These are phyloP conservation scores for Aspergillus proliferans DNA, from an alignment of 2,329 filamentous ascomycete species.

Conservation along the genomic window DNA sequence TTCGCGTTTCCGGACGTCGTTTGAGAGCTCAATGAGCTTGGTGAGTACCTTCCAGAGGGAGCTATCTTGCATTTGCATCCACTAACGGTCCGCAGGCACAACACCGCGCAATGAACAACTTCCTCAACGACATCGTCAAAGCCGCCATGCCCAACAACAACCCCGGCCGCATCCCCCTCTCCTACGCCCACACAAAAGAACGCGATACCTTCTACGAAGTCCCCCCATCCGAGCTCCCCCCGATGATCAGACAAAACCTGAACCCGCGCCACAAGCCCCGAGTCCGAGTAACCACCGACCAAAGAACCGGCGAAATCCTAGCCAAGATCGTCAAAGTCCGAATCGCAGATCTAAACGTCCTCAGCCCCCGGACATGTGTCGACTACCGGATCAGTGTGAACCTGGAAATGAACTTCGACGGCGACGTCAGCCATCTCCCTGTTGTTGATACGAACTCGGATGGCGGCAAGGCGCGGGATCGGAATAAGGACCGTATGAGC, in stretches of 20 bases:
- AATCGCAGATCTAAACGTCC: constrained; percentile 81
- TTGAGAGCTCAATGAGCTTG: constrained; percentile 85
- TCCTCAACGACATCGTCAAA: constrained; percentile 65
- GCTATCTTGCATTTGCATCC: not conserved
- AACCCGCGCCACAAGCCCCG: constrained; percentile 54
- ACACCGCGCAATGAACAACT: constrained; percentile 77
- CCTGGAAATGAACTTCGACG: constrained; percentile 82
- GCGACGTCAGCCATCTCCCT: constrained; percentile 52
- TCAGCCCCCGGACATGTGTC: constrained; percentile 68
- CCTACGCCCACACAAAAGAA: constrained; percentile 77
- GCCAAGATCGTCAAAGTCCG: constrained; percentile 87
- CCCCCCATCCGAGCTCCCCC: constrained; percentile 57
- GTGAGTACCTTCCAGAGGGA: constrained; percentile 45
- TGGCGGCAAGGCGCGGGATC: constrained; percentile 44
- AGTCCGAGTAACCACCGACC: constrained; percentile 71
- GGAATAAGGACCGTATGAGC: constrained; percentile 83
- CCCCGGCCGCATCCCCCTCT: constrained; percentile 43
- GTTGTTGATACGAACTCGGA: constrained; percentile 36
- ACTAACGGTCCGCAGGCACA: constrained; percentile 51
- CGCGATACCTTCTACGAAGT: constrained; percentile 79
- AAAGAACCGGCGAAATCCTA: constrained; percentile 62
- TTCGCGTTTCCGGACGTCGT: constrained; percentile 52
- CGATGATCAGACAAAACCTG: constrained; percentile 57
- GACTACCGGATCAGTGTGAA: constrained; percentile 94
- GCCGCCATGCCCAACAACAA: constrained; percentile 40